Evolutionary conservation across 352 stramenopile species (phyloP), one percentile per base, ranked within the genome.

Genomic region (Blastocystis hominis): DNA sequence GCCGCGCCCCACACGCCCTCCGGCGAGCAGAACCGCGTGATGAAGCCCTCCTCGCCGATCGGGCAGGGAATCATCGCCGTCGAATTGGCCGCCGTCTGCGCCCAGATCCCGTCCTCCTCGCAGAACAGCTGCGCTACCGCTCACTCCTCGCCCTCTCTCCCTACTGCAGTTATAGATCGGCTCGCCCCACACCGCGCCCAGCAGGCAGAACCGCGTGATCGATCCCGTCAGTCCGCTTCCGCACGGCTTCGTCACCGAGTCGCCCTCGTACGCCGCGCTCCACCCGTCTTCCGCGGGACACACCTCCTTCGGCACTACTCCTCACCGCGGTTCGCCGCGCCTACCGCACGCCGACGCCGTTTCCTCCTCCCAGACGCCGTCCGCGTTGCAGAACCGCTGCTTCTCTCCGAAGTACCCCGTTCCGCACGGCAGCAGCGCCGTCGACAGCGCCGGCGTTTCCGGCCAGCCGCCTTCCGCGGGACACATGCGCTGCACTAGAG

Each of bases 1-100:
- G 77, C 55, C 34, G 50, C 77, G 13, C 47, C 42, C 77, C 77
- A 87, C 17, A 87, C 46, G 40, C 77, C 77, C n/a, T 59, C 30
- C 1, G 70, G n/a, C 9, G 46, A 44, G 55, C 77, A 87, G n/a
- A 44, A 38, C 13, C 66, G 66, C 20, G 62, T 61, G 53, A 87
- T 55, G n/a, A 54, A 17, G 10, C 77, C 77, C 24, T 76, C 59
- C 2, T 70, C n/a, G 38, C 62, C 66, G n/a, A 46, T 20, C 3
- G 62, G 30, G 36, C 77, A 87, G 30, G 77, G 7, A 5, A 59
- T 59, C 40, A 87, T 10, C 55, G 66, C 62, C 47, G 66, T 78
- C 7, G 66, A 62, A 56, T 40, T 62, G 46, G 34, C 55, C 34
- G 7, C 55, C 40, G 3, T 61, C 56, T 38, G 30, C 54, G 56